A percentile compares a stretch with the other conserved stretches of the same genome.
Evolutionary conservation across 139 green algal genomes (phyloP).

Genomic region (Chlorella vulgaris): DNA sequence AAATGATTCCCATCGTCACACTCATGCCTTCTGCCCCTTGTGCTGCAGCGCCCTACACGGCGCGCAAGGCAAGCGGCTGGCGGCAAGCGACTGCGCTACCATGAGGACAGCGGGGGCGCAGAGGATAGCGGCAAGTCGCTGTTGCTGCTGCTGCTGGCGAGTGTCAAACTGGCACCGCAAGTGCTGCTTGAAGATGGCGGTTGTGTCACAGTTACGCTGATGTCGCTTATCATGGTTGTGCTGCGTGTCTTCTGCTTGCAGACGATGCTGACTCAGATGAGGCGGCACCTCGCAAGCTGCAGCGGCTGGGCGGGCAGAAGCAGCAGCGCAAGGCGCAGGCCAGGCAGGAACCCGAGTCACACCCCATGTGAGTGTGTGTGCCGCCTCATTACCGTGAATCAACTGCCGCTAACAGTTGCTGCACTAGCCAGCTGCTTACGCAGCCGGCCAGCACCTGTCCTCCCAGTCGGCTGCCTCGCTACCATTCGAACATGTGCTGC

Average conservation of each 20-base stretch:
- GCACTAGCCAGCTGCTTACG: too few relatives aligned
- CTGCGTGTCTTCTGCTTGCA: not conserved
- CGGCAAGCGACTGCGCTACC: slow-evolving; percentile 25
- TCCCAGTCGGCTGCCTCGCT: slow-evolving; percentile 4
- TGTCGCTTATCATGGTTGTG: not conserved
- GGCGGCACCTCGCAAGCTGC: slow-evolving; percentile 13
- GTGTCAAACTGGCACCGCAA: not conserved
- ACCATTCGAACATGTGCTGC: not conserved
- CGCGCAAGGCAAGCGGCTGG: not conserved
- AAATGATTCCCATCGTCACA: not conserved
- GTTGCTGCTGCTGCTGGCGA: not conserved
- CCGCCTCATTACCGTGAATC: too few relatives aligned
- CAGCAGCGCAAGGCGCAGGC: slow-evolving; percentile 25
- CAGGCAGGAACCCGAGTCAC: slow-evolving; percentile 22
- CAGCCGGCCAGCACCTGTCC: too few relatives aligned
- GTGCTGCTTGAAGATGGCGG: not conserved
- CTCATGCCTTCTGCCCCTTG: not conserved
- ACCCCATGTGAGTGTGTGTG: slow-evolving; percentile 17
- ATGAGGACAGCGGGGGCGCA: slow-evolving; percentile 3
- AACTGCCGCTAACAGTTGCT: too few relatives aligned
- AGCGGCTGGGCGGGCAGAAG: slow-evolving; percentile 7
- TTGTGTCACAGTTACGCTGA: not conserved
- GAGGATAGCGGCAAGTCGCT: not conserved
- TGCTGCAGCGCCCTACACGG: slow-evolving; percentile 24
- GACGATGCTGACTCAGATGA: not conserved